Conservation (phyloP, 495 filamentous ascomycete genomes). For the Emericellopsis terricola region DNA sequence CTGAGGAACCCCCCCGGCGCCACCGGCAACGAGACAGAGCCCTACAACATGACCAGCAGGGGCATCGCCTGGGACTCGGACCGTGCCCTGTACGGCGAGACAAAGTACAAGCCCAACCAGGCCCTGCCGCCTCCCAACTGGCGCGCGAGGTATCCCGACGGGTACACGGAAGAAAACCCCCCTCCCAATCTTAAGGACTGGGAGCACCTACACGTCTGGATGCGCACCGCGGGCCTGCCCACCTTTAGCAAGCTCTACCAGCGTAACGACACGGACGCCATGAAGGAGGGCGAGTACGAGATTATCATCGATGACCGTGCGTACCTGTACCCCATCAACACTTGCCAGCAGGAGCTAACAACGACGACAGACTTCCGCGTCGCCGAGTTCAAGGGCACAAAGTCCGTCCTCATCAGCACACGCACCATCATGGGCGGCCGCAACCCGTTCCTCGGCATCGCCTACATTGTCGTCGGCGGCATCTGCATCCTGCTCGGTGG, state of each 20-base stretch:
- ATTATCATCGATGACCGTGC: conserved; percentile 11
- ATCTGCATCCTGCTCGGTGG: conserved; percentile 77
- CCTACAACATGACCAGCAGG: conserved; percentile 57
- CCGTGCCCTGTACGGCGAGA: conserved; percentile 51
- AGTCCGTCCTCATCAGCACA: conserved; percentile 82
- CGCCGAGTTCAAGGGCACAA: conserved; percentile 72
- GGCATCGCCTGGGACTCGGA: conserved; percentile 80
- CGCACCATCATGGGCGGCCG: conserved; percentile 88
- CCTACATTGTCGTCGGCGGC: conserved; percentile 85
- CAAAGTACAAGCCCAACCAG: conserved; percentile 35
- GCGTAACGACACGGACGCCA: conserved; percentile 52
- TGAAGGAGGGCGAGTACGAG: conserved; percentile 53
- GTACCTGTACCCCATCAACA: neutral
- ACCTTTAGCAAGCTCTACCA: conserved; percentile 83
- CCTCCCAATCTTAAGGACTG: conserved; percentile 50
- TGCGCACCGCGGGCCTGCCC: conserved; percentile 91
- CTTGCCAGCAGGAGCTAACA: conserved; percentile 10
- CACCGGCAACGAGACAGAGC: conserved; percentile 9
- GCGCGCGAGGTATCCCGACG: conserved; percentile 40
- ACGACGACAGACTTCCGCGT: conserved; percentile 51
- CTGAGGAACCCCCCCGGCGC: conserved; percentile 24
- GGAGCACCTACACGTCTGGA: conserved; percentile 93
- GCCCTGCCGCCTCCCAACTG: conserved; percentile 84
- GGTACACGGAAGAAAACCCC: conserved; percentile 42
- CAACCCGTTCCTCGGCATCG: conserved; percentile 92